Evolutionary conservation across 1,284 basidiomycete species (phyloP).

Genomic region (Phenoliferia sp.): DNA sequence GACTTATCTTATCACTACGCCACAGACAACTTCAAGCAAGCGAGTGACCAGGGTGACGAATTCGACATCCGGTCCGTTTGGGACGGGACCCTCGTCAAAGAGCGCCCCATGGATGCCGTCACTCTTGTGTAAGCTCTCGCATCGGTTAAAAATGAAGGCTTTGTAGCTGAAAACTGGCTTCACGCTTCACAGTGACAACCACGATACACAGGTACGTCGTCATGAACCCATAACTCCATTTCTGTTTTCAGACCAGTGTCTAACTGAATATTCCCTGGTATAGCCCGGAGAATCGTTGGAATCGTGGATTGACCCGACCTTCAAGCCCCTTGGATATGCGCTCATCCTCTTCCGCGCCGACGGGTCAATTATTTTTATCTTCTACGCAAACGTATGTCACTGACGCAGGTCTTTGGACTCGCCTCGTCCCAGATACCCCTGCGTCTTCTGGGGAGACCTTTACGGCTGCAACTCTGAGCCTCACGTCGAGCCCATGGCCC

Average conservation of each 20-base stretch:
- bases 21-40: slow-evolving; percentile 52
- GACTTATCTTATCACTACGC: not conserved
- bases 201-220: slow-evolving; percentile 53
- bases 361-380: slow-evolving; percentile 56
- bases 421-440: slow-evolving; percentile 76
- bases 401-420: slow-evolving; percentile 53
- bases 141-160: too few species aligned
- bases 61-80: slow-evolving; percentile 55
- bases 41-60: slow-evolving; percentile 48
- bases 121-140: too few species aligned
- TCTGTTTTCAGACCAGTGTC: not conserved
- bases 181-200: slow-evolving; percentile 26
- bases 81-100: slow-evolving; percentile 54
- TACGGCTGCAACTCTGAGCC: slow-evolving; percentile 44
- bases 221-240: slow-evolving; percentile 43
- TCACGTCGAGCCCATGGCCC: slow-evolving; percentile 30
- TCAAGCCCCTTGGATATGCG: slow-evolving; percentile 66
- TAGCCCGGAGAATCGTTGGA: slow-evolving; percentile 48
- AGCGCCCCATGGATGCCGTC: slow-evolving; percentile 55
- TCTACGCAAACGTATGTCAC: slow-evolving; percentile 14
- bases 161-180: not conserved
- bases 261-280: too few species aligned
- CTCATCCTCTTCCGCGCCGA: slow-evolving; percentile 73
- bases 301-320: slow-evolving; percentile 51
- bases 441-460: slow-evolving; percentile 88